Evolutionary conservation across 2,329 filamentous ascomycete genomes (phyloP).

Genomic region (Aspergillus quadrilineatus): DNA sequence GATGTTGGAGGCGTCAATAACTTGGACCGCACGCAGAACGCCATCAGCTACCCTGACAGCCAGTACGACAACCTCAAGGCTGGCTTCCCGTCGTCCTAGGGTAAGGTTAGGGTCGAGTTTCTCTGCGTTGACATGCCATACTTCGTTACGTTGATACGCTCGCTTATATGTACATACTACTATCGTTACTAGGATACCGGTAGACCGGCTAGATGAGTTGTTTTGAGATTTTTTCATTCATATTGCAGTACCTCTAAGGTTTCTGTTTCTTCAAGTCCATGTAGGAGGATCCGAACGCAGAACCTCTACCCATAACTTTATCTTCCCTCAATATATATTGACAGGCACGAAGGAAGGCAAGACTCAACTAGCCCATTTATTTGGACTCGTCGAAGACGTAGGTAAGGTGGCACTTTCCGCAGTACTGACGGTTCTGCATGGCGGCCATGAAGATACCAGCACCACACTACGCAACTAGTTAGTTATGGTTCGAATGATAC

Average conservation of each 20-base stretch:
- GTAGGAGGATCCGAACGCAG: slow-evolving; percentile 21
- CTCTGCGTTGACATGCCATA: neutral
- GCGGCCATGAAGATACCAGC: slow-evolving; percentile 99
- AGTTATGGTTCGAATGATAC: slow-evolving; percentile 35
- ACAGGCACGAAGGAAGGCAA: slow-evolving; percentile 18
- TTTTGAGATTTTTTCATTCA: slow-evolving; percentile 11
- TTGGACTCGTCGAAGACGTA: slow-evolving; percentile 69
- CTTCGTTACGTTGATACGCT: slow-evolving; percentile 1
- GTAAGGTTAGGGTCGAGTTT: neutral
- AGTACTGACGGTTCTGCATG: slow-evolving; percentile 99
- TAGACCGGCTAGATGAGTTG: slow-evolving; percentile 13
- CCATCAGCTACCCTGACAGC: slow-evolving; percentile 40
- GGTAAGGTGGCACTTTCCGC: slow-evolving; percentile 69
- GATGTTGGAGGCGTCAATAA: slow-evolving; percentile 32
- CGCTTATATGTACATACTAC: slow-evolving; percentile 9
- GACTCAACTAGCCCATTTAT: slow-evolving; percentile 38
- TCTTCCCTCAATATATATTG: slow-evolving; percentile 15
- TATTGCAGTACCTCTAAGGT: slow-evolving; percentile 15
- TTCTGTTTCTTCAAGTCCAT: neutral
- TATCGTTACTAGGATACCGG: slow-evolving; percentile 8
- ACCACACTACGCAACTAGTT: slow-evolving; percentile 67
- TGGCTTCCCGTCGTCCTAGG: slow-evolving; percentile 24
- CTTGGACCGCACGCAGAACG: slow-evolving; percentile 39
- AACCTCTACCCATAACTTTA: slow-evolving; percentile 17
- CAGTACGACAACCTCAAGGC: slow-evolving; percentile 41